Percentiles rank a stretch among this genome's conserved stretches.
Evolutionary conservation across 164 flowering plant species (phyloP).

Genomic region (Cinnamomum chago): DNA sequence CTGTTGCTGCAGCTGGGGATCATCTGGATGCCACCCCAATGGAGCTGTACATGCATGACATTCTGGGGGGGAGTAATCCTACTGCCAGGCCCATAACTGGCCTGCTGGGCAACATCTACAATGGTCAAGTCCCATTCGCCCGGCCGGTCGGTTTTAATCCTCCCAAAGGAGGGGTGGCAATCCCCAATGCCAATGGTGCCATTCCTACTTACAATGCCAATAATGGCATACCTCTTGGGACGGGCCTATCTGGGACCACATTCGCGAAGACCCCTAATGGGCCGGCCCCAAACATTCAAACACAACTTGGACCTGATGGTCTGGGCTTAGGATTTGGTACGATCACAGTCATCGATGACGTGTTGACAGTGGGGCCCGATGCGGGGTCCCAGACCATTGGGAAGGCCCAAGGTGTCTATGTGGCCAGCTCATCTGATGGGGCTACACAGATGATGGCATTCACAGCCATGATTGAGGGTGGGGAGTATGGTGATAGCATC

Average conservation of each 20-base stretch:
- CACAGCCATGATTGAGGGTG: conserved; percentile 74
- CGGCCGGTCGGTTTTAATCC: conserved; percentile 62
- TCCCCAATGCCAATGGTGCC: conserved; percentile 80
- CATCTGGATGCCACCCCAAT: conserved; percentile 29
- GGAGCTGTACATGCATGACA: conserved; percentile 83
- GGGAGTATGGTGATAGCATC: conserved; percentile 73
- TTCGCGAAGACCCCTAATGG: conserved; percentile 37
- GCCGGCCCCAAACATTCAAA: conserved; percentile 20
- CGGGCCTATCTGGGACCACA: conserved; percentile 66
- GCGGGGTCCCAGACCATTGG: conserved; percentile 50
- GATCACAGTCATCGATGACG: conserved; percentile 63
- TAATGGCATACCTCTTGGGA: conserved; percentile 72
- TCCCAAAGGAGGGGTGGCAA: conserved; percentile 54
- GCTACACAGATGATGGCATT: conserved; percentile 70
- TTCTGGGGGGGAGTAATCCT: conserved; percentile 75
- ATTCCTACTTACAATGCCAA: conserved; percentile 58
- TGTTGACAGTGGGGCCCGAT: conserved; percentile 47
- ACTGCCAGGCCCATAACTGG: conserved; percentile 87
- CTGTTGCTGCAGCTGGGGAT: neutral
- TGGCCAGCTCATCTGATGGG: conserved; percentile 67
- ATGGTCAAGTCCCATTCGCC: conserved; percentile 87
- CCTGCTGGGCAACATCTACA: conserved; percentile 76
- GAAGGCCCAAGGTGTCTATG: conserved; percentile 66
- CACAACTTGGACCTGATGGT: conserved; percentile 69
- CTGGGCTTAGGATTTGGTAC: conserved; percentile 73